A percentile compares a stretch with the other conserved stretches of the same genome.
These are phyloP conservation scores for Trichoderma reesei DNA, from an alignment of 495 filamentous ascomycete species.

Conservation along the genomic window DNA sequence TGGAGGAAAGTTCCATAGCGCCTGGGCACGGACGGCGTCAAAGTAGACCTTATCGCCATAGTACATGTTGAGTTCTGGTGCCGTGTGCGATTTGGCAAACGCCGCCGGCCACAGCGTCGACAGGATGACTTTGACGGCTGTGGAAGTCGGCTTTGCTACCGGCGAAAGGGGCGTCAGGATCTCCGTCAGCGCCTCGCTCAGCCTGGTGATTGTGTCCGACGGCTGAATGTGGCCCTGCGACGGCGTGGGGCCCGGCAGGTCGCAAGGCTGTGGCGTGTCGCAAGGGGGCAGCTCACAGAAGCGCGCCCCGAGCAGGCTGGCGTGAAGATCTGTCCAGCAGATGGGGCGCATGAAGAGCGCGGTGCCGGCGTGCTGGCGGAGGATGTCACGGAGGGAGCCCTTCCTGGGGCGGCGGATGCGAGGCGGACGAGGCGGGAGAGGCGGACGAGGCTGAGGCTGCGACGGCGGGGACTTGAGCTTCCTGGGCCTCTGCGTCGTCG, in stretches of 20 bases:
- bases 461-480: neutral
- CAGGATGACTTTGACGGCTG: slow-evolving; percentile 27
- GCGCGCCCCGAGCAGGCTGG: slow-evolving; percentile 26
- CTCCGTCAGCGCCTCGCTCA: slow-evolving; percentile 24
- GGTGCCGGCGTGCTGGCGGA: slow-evolving; percentile 31
- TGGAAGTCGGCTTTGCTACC: slow-evolving; percentile 16
- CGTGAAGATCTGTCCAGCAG: slow-evolving; percentile 38
- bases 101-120: slow-evolving; percentile 25
- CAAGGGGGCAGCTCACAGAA: slow-evolving; percentile 27
- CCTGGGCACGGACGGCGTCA: slow-evolving; percentile 24
- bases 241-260: slow-evolving; percentile 11
- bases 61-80: slow-evolving; percentile 26
- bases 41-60: slow-evolving; percentile 25
- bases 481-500: neutral
- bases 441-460: too few species aligned
- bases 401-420: slow-evolving; percentile 25
- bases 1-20: slow-evolving; percentile 24
- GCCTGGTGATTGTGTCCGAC: slow-evolving; percentile 18
- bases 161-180: slow-evolving; percentile 20
- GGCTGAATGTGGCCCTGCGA: slow-evolving; percentile 10
- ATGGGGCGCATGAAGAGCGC: slow-evolving; percentile 33
- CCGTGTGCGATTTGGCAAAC: slow-evolving; percentile 18
- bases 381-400: slow-evolving; percentile 38
- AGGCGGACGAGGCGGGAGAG: slow-evolving; percentile 4
- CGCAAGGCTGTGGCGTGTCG: slow-evolving; percentile 22